Evolutionary conservation across 2,329 filamentous ascomycete species (phyloP), one percentile per base, ranked within the genome.

Genomic region (Onygenales sp.): DNA sequence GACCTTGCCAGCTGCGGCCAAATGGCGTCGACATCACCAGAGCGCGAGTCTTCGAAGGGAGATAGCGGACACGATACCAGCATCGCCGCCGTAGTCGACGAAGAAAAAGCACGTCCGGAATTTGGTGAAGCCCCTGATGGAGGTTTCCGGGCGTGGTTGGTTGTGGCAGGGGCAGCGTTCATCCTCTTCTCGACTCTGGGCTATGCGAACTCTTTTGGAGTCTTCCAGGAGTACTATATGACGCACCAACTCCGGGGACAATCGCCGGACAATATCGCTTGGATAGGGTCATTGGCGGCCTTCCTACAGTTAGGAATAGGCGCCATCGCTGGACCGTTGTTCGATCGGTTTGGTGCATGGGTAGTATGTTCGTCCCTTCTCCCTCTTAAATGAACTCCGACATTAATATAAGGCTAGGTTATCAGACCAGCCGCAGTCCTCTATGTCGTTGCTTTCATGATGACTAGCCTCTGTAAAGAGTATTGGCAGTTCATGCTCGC

Each of bases 401-500:
- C 5, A 21, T 21, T 37, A 33, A 42, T 32, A 46, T 11, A 32
- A 32, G 11, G 53, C 7, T 48, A 51, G 17, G 33, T 57, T 17
- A 37, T 60, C 8, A 34, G 57, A 4, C 55, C 57, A 6, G 45
- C 53, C 31, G 54, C 52, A 10, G 6, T 61, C 46, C 21, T 46
- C 6, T 44, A 21, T 32, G 46, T 59, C 32, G 53, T 59, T 52
- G 21, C 48, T n/a, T 8, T 54, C 70, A 58, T 54, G 63, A 72
- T 78, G 67, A 61, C 65, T 2, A 73, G 69, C 51, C 59, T 71
- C 9, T 77, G 74, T 58, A 67, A 61, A 3, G 52, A 69, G 33
- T 80, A 79, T 57, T 81, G 71, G 65, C 77, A 80, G 7, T 69
- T 79, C 59, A 73, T 80, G 65, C 74, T 80, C 6, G 68, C 69